Evolutionary conservation across 2,329 filamentous ascomycete genomes (phyloP).

Genomic region (Arthrobotrys megalospora): DNA sequence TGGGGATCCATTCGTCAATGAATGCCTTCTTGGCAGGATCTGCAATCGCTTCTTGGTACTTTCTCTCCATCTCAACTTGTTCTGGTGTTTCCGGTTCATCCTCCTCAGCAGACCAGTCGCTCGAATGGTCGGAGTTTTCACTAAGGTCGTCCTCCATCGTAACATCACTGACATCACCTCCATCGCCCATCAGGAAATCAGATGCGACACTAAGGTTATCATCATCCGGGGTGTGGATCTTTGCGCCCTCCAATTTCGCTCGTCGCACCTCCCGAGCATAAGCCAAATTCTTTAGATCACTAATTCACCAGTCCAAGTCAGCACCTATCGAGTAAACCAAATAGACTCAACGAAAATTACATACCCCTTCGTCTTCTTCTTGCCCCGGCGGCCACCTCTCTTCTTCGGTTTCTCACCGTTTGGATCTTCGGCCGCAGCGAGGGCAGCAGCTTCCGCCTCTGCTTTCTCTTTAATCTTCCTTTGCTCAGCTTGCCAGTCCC

Average conservation of each 20-base stretch:
- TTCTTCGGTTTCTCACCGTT: constrained; percentile 45
- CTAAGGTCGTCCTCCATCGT: constrained; percentile 50
- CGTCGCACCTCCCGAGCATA: constrained; percentile 57
- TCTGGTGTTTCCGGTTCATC: constrained; percentile 32
- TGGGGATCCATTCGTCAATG: constrained; percentile 42
- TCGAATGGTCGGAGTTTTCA: constrained; percentile 51
- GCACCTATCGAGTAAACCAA: background rate
- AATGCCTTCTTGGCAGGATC: constrained; percentile 42
- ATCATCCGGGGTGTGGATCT: constrained; percentile 56
- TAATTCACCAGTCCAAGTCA: constrained; percentile 15
- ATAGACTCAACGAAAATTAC: background rate
- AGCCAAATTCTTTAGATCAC: constrained; percentile 56
- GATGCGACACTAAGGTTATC: constrained; percentile 59
- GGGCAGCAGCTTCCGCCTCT: constrained; percentile 45
- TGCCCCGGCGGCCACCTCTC: constrained; percentile 46
- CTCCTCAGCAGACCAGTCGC: constrained; percentile 52
- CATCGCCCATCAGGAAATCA: constrained; percentile 43
- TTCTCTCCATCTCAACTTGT: constrained; percentile 26
- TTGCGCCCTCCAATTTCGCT: constrained; percentile 54
- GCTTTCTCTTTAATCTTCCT: constrained; percentile 45
- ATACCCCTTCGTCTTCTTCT: constrained; percentile 58
- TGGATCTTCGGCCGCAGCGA: constrained; percentile 36
- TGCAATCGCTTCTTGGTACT: constrained; percentile 32
- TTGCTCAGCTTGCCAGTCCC: constrained; percentile 32
- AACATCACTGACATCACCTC: constrained; percentile 37